Evolutionary conservation across 2,329 filamentous ascomycete genomes (phyloP).

Genomic region (Aspergillus sp.): DNA sequence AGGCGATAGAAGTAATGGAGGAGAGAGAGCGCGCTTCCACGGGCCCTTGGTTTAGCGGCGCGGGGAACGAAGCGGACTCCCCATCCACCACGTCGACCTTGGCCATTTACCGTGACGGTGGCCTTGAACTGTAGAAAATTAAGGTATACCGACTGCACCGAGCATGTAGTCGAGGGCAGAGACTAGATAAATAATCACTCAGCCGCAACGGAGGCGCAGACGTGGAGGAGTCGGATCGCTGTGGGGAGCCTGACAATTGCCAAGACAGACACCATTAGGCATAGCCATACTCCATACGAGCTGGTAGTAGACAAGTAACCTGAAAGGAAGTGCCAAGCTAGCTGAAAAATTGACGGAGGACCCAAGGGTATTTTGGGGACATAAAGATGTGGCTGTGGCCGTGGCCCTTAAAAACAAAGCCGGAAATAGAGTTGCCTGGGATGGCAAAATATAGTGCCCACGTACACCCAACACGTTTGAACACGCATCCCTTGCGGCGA

Average conservation of each 20-base stretch:
- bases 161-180: conserved; percentile 2
- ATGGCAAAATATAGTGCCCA: conserved; percentile 14
- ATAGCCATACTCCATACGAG: conserved; percentile 1
- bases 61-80: conserved; percentile 27
- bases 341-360: not conserved
- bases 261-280: conserved; percentile 6
- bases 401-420: not conserved
- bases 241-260: conserved; percentile 15
- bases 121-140: not conserved
- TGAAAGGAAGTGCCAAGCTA: not conserved
- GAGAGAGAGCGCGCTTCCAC: conserved; percentile 84
- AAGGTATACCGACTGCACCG: not conserved
- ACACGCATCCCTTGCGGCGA: not conserved
- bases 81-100: conserved; percentile 27
- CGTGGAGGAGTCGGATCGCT: conserved; percentile 16
- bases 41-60: conserved; percentile 26
- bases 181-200: conserved; percentile 16
- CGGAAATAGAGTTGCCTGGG: conserved; percentile 18
- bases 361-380: not conserved
- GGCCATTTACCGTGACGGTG: conserved; percentile 19
- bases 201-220: conserved; percentile 6
- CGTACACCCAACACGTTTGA: not conserved
- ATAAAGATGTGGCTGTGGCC: conserved; percentile 1
- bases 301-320: not conserved
- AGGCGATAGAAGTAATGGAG: conserved; percentile 74